phyloP scores from a whole-genome alignment of 139 green algal genomes.

The Chlorella sp. region DNA sequence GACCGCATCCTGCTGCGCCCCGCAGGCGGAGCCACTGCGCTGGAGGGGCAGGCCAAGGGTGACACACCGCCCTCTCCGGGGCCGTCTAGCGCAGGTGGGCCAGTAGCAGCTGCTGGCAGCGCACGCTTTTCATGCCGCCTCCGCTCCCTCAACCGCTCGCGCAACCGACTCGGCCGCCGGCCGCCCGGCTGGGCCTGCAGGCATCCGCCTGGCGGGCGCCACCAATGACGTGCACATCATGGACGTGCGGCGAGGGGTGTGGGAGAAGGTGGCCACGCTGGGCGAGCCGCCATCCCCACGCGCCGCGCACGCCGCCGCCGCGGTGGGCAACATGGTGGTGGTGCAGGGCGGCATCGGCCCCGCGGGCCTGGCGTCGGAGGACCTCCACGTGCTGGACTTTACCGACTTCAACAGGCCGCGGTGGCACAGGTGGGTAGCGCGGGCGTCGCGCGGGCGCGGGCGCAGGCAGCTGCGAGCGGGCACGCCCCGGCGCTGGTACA shows the following conservation, averaged over 20 bases:
- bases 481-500: background rate
- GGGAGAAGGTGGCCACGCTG: conserved; percentile 77
- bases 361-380: conserved; percentile 90
- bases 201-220: conserved; percentile 85
- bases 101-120: background rate
- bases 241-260: conserved; percentile 83
- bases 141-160: too few relatives aligned
- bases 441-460: background rate
- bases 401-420: conserved; percentile 85
- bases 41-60: conserved; percentile 70
- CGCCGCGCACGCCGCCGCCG: conserved; percentile 95
- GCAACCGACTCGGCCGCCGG: too few relatives aligned
- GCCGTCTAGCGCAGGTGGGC: conserved; percentile 17
- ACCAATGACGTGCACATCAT: conserved; percentile 95
- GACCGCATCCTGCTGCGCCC: background rate
- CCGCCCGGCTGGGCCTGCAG: conserved; percentile 33
- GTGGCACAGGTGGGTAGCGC: conserved; percentile 84
- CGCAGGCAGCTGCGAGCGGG: background rate
- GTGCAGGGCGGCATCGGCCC: conserved; percentile 94
- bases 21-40: conserved; percentile 87
- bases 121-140: background rate
- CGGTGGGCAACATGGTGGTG: conserved; percentile 98
- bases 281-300: conserved; percentile 91
- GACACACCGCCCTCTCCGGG: conserved; percentile 35
- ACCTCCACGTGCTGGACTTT: conserved; percentile 99